A percentile compares a stretch with the other conserved stretches of the same genome.
Conservation (phyloP, 805 yeast species). For the Wickerhamiella hasegawae region DNA sequence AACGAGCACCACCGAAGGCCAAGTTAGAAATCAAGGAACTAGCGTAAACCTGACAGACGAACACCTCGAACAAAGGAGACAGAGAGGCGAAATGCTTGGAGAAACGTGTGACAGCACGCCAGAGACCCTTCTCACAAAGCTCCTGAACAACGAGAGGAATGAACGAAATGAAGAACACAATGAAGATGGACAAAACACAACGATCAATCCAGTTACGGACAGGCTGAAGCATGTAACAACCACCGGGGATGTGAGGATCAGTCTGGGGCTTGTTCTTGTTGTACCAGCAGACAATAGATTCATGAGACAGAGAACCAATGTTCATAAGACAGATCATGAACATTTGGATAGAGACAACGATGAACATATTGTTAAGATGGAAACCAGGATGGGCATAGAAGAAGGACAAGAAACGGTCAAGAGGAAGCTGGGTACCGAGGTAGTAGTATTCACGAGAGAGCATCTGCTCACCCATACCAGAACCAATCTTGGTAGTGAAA, state of each 20-base stretch:
- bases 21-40: slow-evolving; percentile 59
- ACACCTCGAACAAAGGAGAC: slow-evolving; percentile 87
- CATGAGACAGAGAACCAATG: slow-evolving; percentile 63
- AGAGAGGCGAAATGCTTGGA: slow-evolving; percentile 62
- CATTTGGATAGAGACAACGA: slow-evolving; percentile 70
- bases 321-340: slow-evolving; percentile 69
- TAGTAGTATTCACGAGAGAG: slow-evolving; percentile 83
- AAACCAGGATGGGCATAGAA: slow-evolving; percentile 96
- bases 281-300: slow-evolving; percentile 52
- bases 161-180: slow-evolving; percentile 85
- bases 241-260: slow-evolving; percentile 57
- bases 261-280: slow-evolving; percentile 54
- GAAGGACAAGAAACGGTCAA: slow-evolving; percentile 80
- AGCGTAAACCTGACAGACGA: slow-evolving; percentile 87
- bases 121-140: slow-evolving; percentile 65
- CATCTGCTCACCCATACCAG: slow-evolving; percentile 97
- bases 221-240: slow-evolving; percentile 75
- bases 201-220: slow-evolving; percentile 82
- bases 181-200: slow-evolving; percentile 76
- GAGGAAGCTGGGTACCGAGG: slow-evolving; percentile 75
- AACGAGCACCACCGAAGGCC: slow-evolving; percentile 81
- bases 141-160: slow-evolving; percentile 81
- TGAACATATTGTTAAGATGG: slow-evolving; percentile 80
- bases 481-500: slow-evolving; percentile 90
- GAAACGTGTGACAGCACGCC: slow-evolving; percentile 58